These are phyloP conservation scores for Zymoseptoria tritici DNA, from an alignment of 2,329 filamentous ascomycete genomes.

Conservation along the genomic window DNA sequence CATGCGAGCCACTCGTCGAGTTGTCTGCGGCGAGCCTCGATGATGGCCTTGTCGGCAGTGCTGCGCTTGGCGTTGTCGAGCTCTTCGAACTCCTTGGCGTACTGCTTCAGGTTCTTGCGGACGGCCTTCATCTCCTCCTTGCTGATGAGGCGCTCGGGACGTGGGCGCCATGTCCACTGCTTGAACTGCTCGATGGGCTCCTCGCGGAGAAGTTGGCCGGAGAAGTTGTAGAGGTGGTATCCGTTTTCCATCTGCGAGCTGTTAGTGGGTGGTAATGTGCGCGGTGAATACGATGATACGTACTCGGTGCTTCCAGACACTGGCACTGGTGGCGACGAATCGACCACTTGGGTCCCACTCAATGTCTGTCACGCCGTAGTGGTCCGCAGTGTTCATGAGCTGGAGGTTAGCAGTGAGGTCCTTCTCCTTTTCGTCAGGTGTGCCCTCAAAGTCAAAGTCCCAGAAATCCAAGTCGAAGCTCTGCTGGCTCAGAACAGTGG, in stretches of 20 bases:
- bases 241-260: slow-evolving; percentile 86
- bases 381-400: slow-evolving; percentile 86
- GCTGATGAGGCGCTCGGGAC: slow-evolving; percentile 79
- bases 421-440: slow-evolving; percentile 70
- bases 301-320: slow-evolving; percentile 92
- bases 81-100: slow-evolving; percentile 89
- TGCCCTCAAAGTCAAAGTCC: slow-evolving; percentile 95
- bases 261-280: slow-evolving; percentile 6
- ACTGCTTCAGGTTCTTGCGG: slow-evolving; percentile 96
- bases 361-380: slow-evolving; percentile 95
- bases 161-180: slow-evolving; percentile 90
- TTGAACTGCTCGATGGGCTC: slow-evolving; percentile 95
- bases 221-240: slow-evolving; percentile 97
- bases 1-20: slow-evolving; percentile 86
- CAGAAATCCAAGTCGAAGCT: slow-evolving; percentile 96
- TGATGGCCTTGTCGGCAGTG: slow-evolving; percentile 86
- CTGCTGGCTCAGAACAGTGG: slow-evolving; percentile 85
- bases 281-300: slow-evolving; percentile 33
- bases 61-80: slow-evolving; percentile 90
- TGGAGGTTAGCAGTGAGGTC: slow-evolving; percentile 85
- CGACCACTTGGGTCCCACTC: slow-evolving; percentile 97
- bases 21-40: slow-evolving; percentile 74
- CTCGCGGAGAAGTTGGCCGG: slow-evolving; percentile 79
- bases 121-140: slow-evolving; percentile 98
- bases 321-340: slow-evolving; percentile 88